These are phyloP conservation scores for Penicillium goetzii DNA, from an alignment of 495 filamentous ascomycete genomes.

Conservation along the genomic window DNA sequence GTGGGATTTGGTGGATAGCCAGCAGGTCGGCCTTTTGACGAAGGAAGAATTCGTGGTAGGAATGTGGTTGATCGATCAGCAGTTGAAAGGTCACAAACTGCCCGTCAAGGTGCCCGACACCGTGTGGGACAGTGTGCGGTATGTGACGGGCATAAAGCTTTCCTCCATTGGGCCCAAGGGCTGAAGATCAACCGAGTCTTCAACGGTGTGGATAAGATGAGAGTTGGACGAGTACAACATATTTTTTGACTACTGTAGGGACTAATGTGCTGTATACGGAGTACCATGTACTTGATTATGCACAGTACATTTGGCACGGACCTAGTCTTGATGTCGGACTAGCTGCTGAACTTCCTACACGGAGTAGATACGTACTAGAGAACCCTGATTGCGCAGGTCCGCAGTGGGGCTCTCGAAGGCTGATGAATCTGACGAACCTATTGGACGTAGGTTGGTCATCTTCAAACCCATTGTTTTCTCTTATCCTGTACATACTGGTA, in stretches of 20 bases:
- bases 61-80: constrained; percentile 93
- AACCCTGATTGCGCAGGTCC: constrained; percentile 17
- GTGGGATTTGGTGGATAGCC: constrained; percentile 81
- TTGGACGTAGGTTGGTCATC: constrained; percentile 2
- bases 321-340: neutral
- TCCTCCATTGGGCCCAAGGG: constrained; percentile 18
- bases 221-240: neutral
- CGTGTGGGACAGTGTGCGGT: constrained; percentile 84
- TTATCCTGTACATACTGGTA: neutral
- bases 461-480: neutral
- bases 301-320: neutral
- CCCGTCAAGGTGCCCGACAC: constrained; percentile 76
- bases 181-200: constrained; percentile 1
- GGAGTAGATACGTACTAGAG: neutral
- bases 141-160: constrained; percentile 50
- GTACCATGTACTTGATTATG: neutral
- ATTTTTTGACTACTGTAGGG: neutral
- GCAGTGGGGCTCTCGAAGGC: constrained; percentile 8
- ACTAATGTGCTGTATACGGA: neutral
- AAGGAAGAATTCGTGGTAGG: constrained; percentile 92
- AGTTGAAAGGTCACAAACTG: constrained; percentile 84
- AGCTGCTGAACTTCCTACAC: neutral
- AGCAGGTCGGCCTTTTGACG: constrained; percentile 60
- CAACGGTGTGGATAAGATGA: neutral
- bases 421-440: neutral